Conservation (phyloP, 2,329 filamentous ascomycete genomes). For the Bipolaris oryzae region DNA sequence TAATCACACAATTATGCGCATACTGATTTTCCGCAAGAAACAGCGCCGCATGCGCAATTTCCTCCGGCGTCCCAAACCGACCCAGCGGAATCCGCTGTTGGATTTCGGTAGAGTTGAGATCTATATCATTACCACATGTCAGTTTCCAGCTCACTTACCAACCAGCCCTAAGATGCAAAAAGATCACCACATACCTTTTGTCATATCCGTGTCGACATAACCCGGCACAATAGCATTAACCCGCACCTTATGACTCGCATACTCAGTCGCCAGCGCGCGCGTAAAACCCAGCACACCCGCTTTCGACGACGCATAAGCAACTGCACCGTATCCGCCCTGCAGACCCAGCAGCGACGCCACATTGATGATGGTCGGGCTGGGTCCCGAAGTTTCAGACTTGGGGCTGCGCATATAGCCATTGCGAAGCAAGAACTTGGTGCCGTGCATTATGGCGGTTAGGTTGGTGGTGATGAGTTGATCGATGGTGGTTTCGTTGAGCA, state of each 20-base stretch:
- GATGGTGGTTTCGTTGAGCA: slow-evolving; percentile 59
- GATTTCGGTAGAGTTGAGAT: slow-evolving; percentile 42
- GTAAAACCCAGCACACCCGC: slow-evolving; percentile 78
- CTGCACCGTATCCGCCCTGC: slow-evolving; percentile 71
- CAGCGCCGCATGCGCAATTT: slow-evolving; percentile 80
- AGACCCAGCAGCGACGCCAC: slow-evolving; percentile 76
- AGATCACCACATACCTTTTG: slow-evolving; percentile 59
- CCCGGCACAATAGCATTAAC: slow-evolving; percentile 84
- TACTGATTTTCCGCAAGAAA: slow-evolving; percentile 81
- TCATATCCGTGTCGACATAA: slow-evolving; percentile 84
- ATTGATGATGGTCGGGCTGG: slow-evolving; percentile 71
- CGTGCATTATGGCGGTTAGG: slow-evolving; percentile 68
- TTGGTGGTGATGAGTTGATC: slow-evolving; percentile 71
- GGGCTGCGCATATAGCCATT: slow-evolving; percentile 12
- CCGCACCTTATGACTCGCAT: slow-evolving; percentile 66
- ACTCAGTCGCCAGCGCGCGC: slow-evolving; percentile 67
- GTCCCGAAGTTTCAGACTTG: slow-evolving; percentile 18
- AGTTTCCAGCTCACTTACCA: neutral
- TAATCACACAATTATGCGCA: slow-evolving; percentile 85
- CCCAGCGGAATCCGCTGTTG: slow-evolving; percentile 64
- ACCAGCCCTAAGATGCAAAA: neutral
- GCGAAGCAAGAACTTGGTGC: slow-evolving; percentile 61
- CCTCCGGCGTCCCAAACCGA: slow-evolving; percentile 70
- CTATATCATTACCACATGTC: slow-evolving; percentile 45
- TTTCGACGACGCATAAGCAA: slow-evolving; percentile 79